Base-by-base conservation (phyloP, 352 stramenopile species). In the Halophytophthora polymorphica region DNA sequence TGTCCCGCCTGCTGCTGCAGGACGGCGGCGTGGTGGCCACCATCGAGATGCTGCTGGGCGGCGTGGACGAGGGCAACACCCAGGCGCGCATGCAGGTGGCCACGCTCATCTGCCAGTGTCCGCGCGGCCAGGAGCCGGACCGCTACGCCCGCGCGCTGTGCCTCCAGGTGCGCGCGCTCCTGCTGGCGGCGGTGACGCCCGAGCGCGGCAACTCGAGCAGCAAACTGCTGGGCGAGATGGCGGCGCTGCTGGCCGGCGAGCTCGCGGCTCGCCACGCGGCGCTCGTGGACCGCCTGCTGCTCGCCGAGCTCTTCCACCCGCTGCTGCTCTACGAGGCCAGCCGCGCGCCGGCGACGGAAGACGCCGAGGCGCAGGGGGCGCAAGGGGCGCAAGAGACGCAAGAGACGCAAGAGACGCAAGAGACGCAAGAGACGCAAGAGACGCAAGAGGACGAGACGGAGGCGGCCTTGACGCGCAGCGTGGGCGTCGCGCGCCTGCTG, bases 81-180 rank as follows among this genome's bases (percentile, higher is more conserved):
- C 85, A 92, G 60, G 85, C 85, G 31, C 73, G 83, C 39, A 72
- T 93, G 56, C 83, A 93, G 51, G 81, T 95, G 47, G 81, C 76
- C 7, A 88, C 61, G 36, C 57, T 95, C 42, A 83, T 94, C 28
- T 88, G 75, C 23, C 76, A 90, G 44, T 88, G 73, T 11, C 82
- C 84, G 1, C 69, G 59, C 8, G 61, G 48, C 2, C 61, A 86
- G 15, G 50, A 74, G 2, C 64, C 67, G 3, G 37, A 53, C 6
- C 57, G 58, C 13, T 95, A 95, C 48, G 55, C 64, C 2, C 53
- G 33, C 6, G 58, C 71, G 17, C 55, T 95, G 14, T 81, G 69
- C 18, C 45, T 39, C 2, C 83, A 95, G 64, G 60, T 92, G 4
- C 61, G 61, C 14, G 54, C 67, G 17, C 58, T 93, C 5, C 61